Base-by-base conservation (phyloP, 106 monocot genomes). In the Acanthochlamys bracteata region DNA sequence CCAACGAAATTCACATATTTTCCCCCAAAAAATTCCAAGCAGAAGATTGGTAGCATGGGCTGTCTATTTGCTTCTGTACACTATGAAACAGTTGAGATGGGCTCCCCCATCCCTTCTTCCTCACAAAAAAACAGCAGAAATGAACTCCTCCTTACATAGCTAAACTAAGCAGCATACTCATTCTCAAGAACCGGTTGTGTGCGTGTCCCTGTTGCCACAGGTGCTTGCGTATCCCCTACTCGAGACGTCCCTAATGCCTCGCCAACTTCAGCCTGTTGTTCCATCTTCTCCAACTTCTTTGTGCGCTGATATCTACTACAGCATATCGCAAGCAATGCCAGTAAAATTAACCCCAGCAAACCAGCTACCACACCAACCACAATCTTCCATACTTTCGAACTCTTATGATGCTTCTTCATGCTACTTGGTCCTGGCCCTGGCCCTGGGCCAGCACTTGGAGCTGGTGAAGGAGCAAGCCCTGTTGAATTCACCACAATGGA, bases 101-200 rank as follows among this genome's bases (percentile, higher is more conserved):
- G 59, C 10, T 22, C 20, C 20, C 14, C 17, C 19, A 26, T 41
- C 49, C 33, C 24, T 33, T 39, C 3, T 19, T 16, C 41, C 27
- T 22, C n/a, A 26, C 7, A 46, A 13, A 12, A 3, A 25, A 61
- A 10, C 9, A 10, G 39, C 25, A 22, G 19, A 23, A 39, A 24
- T 20, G 22, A 46, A 13, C 10, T 52, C 11, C 59, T 25, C 24
- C 15, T 39, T 12, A 1, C 56, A 67, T 1, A 17, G 4, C 47
- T 49, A 33, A 60, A 12, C 69, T 70, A 79, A 42, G 73, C 74
- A 53, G 62, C 71, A 74, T 80, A 80, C 54, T 87, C 86, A 10
- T 64, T 83, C 69, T 87, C 86, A 57, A 87, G 79, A 39, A 74
- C 72, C 17, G 88, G 88, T 51, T 65, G 71, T 25, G 88, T 88